Evolutionary conservation across 306 rosid genomes (phyloP), one percentile per base, ranked within the genome.

Genomic region (Trichosanthes cucumerina): DNA sequence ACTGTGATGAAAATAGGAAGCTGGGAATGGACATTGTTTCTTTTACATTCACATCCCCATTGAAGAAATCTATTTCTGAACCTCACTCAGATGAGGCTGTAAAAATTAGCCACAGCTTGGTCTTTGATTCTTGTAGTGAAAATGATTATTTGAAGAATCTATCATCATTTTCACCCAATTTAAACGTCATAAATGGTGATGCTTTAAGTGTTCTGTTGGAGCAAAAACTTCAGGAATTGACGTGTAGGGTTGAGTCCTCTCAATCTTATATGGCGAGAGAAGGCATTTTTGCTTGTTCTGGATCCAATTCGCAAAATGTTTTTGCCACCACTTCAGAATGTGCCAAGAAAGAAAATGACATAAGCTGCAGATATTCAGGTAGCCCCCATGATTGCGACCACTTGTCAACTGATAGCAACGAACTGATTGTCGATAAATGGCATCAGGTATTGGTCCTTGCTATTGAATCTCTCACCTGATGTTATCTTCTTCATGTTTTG

Each of bases 31-130:
- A 86, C 80, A 88, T 92, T 41, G 83, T 95, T 82, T 95, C 99
- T 13, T 95, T 92, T 83, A 92, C 97, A 7, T 95, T 95, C 87
- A 95, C 86, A 7, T 89, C 92, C 72, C 97, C 99, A 41, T 58
- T 92, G 85, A 92, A 89, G 84, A 92, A 80, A 79, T 84, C 81
- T 71, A 56, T 72, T 44, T 56, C 81, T 18, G 89, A 88, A 47
- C 78, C 87, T 76, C 88, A 62, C 18, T 81, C 84, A 26, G 79
- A 81, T 24, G 85, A 82, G 82, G 79, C 53, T 70, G 84, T 58
- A 79, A 83, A 71, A 84, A 70, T 79, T 54, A 78, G 79, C 23
- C 83, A 79, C 76, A 84, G 80, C 80, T 78, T 84, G 79, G 81
- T 63, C 79, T 78, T 80, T 34, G 81, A 83, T 81, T 86, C 86